Base-by-base conservation (phyloP, 1,284 basidiomycete genomes). In the Pseudozyma sp. region DNA sequence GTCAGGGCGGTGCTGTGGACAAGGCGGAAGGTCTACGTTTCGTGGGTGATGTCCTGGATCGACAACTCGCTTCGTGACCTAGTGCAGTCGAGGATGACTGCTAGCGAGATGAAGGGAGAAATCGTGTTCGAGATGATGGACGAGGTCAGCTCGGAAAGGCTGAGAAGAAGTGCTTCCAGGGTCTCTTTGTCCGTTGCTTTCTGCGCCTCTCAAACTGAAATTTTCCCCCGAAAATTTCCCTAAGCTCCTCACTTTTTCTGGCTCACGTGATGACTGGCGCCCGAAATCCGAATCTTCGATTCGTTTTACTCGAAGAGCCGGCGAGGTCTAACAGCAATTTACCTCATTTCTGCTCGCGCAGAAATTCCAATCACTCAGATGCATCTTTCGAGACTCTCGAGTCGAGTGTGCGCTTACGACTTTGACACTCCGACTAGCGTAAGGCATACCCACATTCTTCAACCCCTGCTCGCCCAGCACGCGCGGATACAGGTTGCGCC, bases 161-260 rank as follows among this genome's bases (percentile, higher is more conserved):
- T 24, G 24, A 24, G 4, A 24, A 37, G 29, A 29, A 39, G 5
- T 9, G 24, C 11, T 6, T 48, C 62, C 50, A 68, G 60, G 66
- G 66, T 63, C 16, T 42, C 13, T 37, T 37, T 37, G 35, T 57
- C 64, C 61, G 35, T 34, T 37, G 14, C 33, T 35, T 47, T 40
- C 34, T 57, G 31, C 33, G 34, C 51, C 19, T 17, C 47, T 29
- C 33, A 30, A 45, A 50, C 14, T 37, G 34, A 57, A 68, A 68
- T 59, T 59, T 68, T 69, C 63, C 53, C 40, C 39, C 44, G 35
- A 63, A 64, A 69, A 63, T 58, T 69, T 56, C 60, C 52, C 47
- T 13, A 34, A 37, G 46, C 39, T 49, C 50, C 45, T 17, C 16
- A 35, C 46, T 48, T 47, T 42, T 47, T 33, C 33, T 7, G 16